Base-by-base conservation (phyloP, 2,329 filamentous ascomycete species). In the Stagonosporopsis chrysanthemi region DNA sequence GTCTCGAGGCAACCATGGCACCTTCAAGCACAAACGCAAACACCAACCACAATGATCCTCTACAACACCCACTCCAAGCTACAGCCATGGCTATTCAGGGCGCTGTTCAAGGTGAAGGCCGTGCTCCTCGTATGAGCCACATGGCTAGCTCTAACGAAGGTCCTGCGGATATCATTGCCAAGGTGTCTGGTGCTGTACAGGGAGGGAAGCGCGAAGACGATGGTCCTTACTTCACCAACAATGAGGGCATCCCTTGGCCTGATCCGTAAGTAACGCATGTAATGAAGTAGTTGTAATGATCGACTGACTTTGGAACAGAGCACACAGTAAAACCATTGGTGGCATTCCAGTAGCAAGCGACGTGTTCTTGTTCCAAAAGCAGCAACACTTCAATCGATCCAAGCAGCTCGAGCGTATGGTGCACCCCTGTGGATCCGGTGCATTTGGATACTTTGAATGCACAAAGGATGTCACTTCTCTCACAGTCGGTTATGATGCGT, bases 301-400 rank as follows among this genome's bases (percentile, higher is more conserved):
- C 15, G 2, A 35, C 42, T 64, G 35, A 63, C 35, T 1, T 15
- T 22, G 17, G 23, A 14, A 35, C 33, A 75, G 69, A 1, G 66
- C 67, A 15, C 81, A 83, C 65, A 83, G 81, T 73, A 83, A 83
- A 75, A 84, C 79, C 3, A 74, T 83, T 29, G 82, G 82, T 0
- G 83, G 82, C 4, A 77, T 84, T 40, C 82, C 82, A 0, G 67
- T 84, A 0, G 76, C 77, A 6, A 83, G 80, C 61, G 82, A 83
- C 69, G 75, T 79, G 0, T 82, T 83, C 61, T 72, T 84, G 24
- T 77, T 84, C 56, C 81, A 85, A 42, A 84, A 84, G 70, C 82
- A 84, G 69, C 82, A 84, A 69, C 77, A 78, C 17, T 84, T 84
- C 75, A 84, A 84, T 59, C 76, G 82, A n/a, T 82, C 80, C n/a